These are phyloP conservation scores for Solanum hybrid DNA, from an alignment of 305 asterid species.

Conservation along the genomic window DNA sequence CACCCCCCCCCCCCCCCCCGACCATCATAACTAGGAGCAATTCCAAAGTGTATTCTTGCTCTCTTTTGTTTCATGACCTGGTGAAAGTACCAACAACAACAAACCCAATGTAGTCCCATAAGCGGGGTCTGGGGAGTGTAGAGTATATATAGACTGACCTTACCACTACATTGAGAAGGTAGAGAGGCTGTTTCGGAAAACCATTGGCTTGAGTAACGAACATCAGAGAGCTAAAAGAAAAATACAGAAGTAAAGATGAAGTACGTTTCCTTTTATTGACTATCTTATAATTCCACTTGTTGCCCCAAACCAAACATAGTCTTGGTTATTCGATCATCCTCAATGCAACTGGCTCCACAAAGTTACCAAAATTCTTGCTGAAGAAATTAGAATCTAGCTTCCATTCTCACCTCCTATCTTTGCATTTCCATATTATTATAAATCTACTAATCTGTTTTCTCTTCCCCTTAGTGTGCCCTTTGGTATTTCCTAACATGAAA, in stretches of 20 bases:
- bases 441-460: not conserved
- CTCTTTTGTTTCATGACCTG: not conserved
- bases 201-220: not conserved
- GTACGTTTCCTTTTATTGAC: not conserved
- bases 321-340: not conserved
- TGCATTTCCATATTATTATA: not conserved
- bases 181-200: not conserved
- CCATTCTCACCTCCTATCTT: not conserved
- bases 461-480: conserved; percentile 65
- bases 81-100: not conserved
- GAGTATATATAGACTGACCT: not conserved
- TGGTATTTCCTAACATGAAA: conserved; percentile 66
- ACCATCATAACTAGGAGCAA: not conserved
- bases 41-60: not conserved
- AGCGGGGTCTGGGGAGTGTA: not conserved
- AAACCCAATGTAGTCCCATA: not conserved
- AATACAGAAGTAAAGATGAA: not conserved
- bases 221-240: not conserved
- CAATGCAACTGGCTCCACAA: not conserved
- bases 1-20: too few relatives aligned
- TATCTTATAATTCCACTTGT: not conserved
- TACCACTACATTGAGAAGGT: not conserved
- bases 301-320: not conserved
- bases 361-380: not conserved
- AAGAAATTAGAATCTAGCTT: not conserved